Evolutionary conservation across 2,329 filamentous ascomycete genomes (phyloP).

Genomic region (Hypoxylon sp.): DNA sequence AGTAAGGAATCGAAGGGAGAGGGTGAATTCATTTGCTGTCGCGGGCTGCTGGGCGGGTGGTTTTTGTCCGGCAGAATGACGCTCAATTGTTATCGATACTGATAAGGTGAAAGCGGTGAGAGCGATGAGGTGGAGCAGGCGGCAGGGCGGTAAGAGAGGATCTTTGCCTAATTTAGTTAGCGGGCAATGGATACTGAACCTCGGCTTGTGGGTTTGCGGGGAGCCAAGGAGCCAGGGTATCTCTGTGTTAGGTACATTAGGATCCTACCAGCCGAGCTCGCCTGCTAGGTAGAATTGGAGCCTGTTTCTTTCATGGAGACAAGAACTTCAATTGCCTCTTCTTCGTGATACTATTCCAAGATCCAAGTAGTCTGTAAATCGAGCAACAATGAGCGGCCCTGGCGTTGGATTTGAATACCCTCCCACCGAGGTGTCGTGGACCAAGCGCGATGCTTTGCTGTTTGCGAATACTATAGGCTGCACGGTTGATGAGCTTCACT

Average conservation of each 20-base stretch:
- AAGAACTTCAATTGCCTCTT: background rate
- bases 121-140: no score
- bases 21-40: no score
- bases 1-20: no score
- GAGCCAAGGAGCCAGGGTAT: background rate
- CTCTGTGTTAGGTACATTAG: no score
- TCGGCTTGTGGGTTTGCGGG: constrained; percentile 24
- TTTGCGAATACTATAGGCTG: constrained; percentile 91
- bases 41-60: no score
- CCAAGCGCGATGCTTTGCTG: constrained; percentile 86
- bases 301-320: background rate
- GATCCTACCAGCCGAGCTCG: no score
- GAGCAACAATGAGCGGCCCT: constrained; percentile 55
- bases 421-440: constrained; percentile 77
- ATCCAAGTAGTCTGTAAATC: background rate
- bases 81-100: background rate
- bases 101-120: constrained; percentile 8
- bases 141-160: no score
- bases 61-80: background rate
- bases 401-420: constrained; percentile 83
- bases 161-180: constrained; percentile 5
- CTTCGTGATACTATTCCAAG: background rate
- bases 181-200: no score
- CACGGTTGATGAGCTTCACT: constrained; percentile 88
- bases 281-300: no score